Conservation (phyloP, 2,329 filamentous ascomycete species). For the Botrytis porri region DNA sequence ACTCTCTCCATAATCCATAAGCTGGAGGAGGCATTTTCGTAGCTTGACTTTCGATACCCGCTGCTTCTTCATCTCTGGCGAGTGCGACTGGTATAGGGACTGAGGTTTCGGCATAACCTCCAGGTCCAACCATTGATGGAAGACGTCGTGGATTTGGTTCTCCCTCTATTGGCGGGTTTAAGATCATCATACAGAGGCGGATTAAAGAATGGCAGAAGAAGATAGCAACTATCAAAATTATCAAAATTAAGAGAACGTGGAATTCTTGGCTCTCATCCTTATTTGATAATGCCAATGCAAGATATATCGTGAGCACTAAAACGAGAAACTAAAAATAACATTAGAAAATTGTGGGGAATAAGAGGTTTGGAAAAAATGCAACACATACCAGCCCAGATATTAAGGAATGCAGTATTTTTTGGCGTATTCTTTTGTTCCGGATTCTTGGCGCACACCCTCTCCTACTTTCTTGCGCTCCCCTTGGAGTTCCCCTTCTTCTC, state of each 20-base stretch:
- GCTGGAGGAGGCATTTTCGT: conserved; percentile 69
- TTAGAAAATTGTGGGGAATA: neutral
- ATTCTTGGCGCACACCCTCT: conserved; percentile 48
- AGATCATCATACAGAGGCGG: conserved; percentile 65
- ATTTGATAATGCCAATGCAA: conserved; percentile 66
- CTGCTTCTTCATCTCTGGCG: conserved; percentile 69
- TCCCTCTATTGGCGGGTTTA: conserved; percentile 41
- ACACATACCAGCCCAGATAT: conserved; percentile 54
- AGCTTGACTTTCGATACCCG: conserved; percentile 52
- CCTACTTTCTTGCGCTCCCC: conserved; percentile 29
- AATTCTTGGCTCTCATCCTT: conserved; percentile 66
- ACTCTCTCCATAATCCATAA: conserved; percentile 81
- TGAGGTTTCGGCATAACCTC: conserved; percentile 67
- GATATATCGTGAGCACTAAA: conserved; percentile 44
- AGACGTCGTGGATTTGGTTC: conserved; percentile 38
- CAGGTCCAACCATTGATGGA: conserved; percentile 51
- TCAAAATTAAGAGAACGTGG: conserved; percentile 74
- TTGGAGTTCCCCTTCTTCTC: conserved; percentile 36
- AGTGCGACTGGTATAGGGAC: conserved; percentile 75
- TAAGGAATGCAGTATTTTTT: conserved; percentile 58
- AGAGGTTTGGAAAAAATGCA: too few species aligned
- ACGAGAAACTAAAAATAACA: conserved; percentile 31
- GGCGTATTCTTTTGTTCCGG: conserved; percentile 51
- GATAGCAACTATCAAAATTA: conserved; percentile 70
- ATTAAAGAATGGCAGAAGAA: conserved; percentile 80